Evolutionary conservation across 768 basidiomycete species (phyloP).

Genomic region (Psilocybe azurescens): DNA sequence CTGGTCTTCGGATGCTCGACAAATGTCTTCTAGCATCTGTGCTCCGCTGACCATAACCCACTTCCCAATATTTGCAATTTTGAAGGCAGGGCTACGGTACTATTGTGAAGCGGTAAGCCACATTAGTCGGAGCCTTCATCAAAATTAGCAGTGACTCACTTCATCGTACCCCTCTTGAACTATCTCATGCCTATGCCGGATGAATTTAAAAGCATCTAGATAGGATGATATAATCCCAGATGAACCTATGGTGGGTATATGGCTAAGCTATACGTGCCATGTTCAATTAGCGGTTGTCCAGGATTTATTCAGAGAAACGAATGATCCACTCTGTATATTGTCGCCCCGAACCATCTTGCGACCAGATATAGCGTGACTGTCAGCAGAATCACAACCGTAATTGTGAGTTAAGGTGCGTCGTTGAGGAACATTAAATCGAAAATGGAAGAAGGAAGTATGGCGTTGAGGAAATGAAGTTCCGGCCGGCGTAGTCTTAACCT

Average conservation of each 20-base stretch:
- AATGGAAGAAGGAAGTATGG: no score
- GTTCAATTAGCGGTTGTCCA: not conserved
- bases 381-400: no score
- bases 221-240: constrained; percentile 13
- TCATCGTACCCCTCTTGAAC: constrained; percentile 16
- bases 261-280: constrained; percentile 5
- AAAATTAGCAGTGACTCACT: not conserved
- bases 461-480: no score
- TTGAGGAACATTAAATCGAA: no score
- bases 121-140: not conserved
- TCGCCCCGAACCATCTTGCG: constrained; percentile 7
- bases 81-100: constrained; percentile 15
- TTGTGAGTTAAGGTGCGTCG: no score
- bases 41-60: constrained; percentile 17
- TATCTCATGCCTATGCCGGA: constrained; percentile 6
- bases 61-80: constrained; percentile 7
- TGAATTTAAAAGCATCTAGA: constrained; percentile 10
- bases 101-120: not conserved
- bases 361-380: not conserved
- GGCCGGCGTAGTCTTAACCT: no score
- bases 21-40: constrained; percentile 16
- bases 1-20: constrained; percentile 12
- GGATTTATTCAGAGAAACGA: not conserved
- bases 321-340: not conserved
- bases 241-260: constrained; percentile 17